Evolutionary conservation across 176 grass and related monocot species (phyloP).

Genomic region (Ensete ventricosum): DNA sequence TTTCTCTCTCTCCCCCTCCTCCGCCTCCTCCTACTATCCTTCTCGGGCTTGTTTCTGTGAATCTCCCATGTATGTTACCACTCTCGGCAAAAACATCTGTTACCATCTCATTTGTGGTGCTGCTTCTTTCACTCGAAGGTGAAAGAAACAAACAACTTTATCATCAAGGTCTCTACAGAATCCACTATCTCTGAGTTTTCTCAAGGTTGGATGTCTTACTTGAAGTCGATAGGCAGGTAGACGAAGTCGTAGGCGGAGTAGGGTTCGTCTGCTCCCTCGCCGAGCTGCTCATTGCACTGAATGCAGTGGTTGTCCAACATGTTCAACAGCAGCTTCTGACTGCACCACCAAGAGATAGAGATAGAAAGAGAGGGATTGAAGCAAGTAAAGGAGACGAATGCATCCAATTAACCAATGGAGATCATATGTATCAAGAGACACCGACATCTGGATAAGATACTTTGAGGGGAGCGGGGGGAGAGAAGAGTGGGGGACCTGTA

Average conservation of each 20-base stretch:
- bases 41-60: conserved; percentile 8
- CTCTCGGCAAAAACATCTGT: not conserved
- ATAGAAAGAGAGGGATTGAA: not conserved
- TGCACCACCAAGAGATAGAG: conserved; percentile 29
- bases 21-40: not conserved
- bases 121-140: not conserved
- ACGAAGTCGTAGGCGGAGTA: conserved; percentile 93
- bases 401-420: not conserved
- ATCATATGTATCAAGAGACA: not conserved
- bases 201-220: conserved; percentile 35
- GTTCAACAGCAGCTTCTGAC: conserved; percentile 93
- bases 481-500: conserved; percentile 47
- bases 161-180: conserved; percentile 2
- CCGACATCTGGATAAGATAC: conserved; percentile 2
- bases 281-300: conserved; percentile 67
- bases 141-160: not conserved
- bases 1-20: not conserved
- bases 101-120: not conserved
- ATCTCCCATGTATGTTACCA: not conserved
- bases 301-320: conserved; percentile 99
- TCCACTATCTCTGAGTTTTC: conserved; percentile 1
- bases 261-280: conserved; percentile 36
- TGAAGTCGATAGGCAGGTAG: conserved; percentile 99
- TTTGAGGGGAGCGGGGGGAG: not conserved
- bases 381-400: not conserved